phyloP scores from a whole-genome alignment of 495 filamentous ascomycete species.

The Terfezia claveryi region DNA sequence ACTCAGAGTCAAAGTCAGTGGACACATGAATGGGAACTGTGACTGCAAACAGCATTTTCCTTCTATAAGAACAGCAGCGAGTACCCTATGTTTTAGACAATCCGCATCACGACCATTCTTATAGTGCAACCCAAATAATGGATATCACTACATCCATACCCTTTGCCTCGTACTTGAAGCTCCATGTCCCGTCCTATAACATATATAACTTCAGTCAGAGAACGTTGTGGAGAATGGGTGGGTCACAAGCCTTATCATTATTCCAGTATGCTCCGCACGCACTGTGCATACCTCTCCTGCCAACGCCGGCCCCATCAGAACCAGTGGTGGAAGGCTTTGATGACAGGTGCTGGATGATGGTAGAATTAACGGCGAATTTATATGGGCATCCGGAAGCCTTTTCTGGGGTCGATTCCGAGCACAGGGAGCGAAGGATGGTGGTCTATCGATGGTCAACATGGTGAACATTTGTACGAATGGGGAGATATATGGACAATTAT shows the following conservation, averaged over 20 bases:
- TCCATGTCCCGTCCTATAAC: conserved; percentile 71
- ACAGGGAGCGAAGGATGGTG: conserved; percentile 61
- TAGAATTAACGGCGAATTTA: conserved; percentile 92
- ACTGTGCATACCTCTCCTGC: conserved; percentile 85
- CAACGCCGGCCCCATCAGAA: conserved; percentile 36
- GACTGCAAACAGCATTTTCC: no score
- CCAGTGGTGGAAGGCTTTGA: background rate
- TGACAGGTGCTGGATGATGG: conserved; percentile 78
- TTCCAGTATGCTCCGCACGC: conserved; percentile 94
- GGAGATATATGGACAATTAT: conserved; percentile 44
- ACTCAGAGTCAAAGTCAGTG: no score
- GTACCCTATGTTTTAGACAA: no score
- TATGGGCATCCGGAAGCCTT: conserved; percentile 24
- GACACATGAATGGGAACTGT: no score
- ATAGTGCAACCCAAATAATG: conserved; percentile 67
- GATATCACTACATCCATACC: conserved; percentile 71
- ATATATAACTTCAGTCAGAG: no score
- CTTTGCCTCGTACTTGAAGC: conserved; percentile 58
- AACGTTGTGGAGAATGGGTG: no score
- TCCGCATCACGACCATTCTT: background rate
- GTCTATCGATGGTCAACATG: conserved; percentile 31
- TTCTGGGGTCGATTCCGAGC: conserved; percentile 51
- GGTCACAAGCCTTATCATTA: conserved; percentile 38
- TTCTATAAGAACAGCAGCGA: no score
- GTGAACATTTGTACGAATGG: background rate